Evolutionary conservation across 805 yeast species (phyloP).

Genomic region (Schizosaccharomyces cryophilus): DNA sequence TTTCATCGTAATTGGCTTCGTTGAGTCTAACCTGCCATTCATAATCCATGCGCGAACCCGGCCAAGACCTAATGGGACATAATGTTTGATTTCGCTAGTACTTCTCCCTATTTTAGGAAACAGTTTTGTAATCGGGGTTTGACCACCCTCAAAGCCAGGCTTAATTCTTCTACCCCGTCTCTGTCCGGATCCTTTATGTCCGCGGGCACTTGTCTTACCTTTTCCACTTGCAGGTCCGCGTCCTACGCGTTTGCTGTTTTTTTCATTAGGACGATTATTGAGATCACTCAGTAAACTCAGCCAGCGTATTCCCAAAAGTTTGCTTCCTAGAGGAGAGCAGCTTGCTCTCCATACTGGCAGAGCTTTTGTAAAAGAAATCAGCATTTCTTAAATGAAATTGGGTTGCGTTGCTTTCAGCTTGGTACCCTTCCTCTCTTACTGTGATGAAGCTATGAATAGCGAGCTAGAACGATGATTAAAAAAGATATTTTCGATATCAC

Average conservation of each 20-base stretch:
- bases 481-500: too few species aligned
- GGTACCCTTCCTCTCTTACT: too few species aligned
- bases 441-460: too few species aligned
- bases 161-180: slow-evolving; percentile 63
- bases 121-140: slow-evolving; percentile 66
- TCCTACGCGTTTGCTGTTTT: neutral
- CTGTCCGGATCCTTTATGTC: slow-evolving; percentile 72
- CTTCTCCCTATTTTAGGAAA: slow-evolving; percentile 75
- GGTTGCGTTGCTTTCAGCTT: too few species aligned
- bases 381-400: too few species aligned
- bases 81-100: slow-evolving; percentile 4
- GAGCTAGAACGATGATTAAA: too few species aligned
- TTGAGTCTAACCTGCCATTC: slow-evolving; percentile 33
- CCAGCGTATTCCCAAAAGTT: neutral
- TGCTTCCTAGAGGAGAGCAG: neutral
- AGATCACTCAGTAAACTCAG: neutral
- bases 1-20: slow-evolving; percentile 36
- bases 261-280: neutral
- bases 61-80: slow-evolving; percentile 28
- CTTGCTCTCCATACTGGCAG: too few species aligned
- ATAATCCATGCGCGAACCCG: slow-evolving; percentile 49
- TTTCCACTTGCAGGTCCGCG: slow-evolving; percentile 11
- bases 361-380: too few species aligned
- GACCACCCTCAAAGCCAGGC: slow-evolving; percentile 96
- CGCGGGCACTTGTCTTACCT: slow-evolving; percentile 92